phyloP scores from a whole-genome alignment of 1,284 basidiomycete genomes.

The Agroathelia rolfsii region DNA sequence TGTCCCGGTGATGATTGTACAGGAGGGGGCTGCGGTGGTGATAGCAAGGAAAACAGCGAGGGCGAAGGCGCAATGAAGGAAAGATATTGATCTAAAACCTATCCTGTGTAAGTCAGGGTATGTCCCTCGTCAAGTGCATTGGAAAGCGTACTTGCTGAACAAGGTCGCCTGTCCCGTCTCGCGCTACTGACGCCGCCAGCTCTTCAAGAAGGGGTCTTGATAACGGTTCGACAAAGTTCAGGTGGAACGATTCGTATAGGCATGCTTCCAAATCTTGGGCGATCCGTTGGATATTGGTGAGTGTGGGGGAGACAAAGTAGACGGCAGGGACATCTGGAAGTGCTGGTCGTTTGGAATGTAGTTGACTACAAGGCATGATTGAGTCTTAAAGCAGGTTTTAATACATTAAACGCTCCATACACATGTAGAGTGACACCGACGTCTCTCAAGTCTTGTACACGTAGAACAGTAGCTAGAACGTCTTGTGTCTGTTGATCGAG shows the following conservation, averaged over 20 bases:
- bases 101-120: constrained; percentile 6
- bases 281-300: constrained; percentile 81
- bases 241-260: constrained; percentile 88
- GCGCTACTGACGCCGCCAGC: constrained; percentile 81
- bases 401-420: constrained; percentile 36
- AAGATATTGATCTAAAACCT: constrained; percentile 93
- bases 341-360: constrained; percentile 84
- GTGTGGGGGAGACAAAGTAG: constrained; percentile 92
- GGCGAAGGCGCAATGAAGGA: constrained; percentile 94
- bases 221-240: constrained; percentile 92
- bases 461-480: constrained; percentile 87
- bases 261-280: constrained; percentile 80
- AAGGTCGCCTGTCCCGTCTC: constrained; percentile 75
- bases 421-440: constrained; percentile 96
- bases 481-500: constrained; percentile 95
- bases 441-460: constrained; percentile 94
- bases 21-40: constrained; percentile 28
- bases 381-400: constrained; percentile 5
- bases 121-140: constrained; percentile 2
- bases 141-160: constrained; percentile 57
- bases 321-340: constrained; percentile 94
- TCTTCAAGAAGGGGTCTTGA: constrained; percentile 88
- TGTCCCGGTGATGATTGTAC: constrained; percentile 23
- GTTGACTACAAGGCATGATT: constrained; percentile 49
- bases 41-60: constrained; percentile 88